These are phyloP conservation scores for Blastomyces gilchristii DNA, from an alignment of 2,329 filamentous ascomycete species.

Conservation along the genomic window DNA sequence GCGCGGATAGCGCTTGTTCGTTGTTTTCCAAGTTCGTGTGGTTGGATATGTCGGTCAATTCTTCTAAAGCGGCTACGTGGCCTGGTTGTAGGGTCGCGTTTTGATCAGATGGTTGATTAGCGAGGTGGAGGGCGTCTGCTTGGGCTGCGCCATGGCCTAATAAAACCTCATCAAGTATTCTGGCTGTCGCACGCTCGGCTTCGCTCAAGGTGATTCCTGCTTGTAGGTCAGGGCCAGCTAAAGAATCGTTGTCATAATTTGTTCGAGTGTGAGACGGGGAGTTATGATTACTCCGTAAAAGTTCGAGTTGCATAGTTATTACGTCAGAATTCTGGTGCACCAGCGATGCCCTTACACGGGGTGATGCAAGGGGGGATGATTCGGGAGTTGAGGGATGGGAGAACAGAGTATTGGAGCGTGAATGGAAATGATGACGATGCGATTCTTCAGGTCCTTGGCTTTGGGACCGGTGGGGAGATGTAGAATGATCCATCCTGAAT, in stretches of 20 bases:
- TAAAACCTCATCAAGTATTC: conserved; percentile 29
- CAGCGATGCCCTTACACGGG: conserved; percentile 34
- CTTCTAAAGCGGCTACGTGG: background rate
- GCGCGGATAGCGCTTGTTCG: background rate
- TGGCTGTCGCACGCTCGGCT: conserved; percentile 20
- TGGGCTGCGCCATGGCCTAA: conserved; percentile 15
- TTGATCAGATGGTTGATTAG: background rate
- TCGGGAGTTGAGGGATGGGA: conserved; percentile 32
- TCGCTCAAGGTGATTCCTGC: conserved; percentile 20
- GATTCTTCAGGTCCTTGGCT: background rate
- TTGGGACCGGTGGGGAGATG: background rate
- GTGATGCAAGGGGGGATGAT: conserved; percentile 33
- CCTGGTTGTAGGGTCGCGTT: background rate
- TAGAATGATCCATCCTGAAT: conserved; percentile 11
- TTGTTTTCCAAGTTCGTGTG: background rate
- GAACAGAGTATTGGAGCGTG: conserved; percentile 32
- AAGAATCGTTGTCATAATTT: background rate
- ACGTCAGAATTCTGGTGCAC: conserved; percentile 36
- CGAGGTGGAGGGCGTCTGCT: background rate
- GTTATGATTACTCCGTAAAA: conserved; percentile 27
- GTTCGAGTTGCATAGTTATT: conserved; percentile 37
- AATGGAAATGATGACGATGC: conserved; percentile 19
- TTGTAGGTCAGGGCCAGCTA: conserved; percentile 8
- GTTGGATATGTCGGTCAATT: background rate
- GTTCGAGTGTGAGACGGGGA: conserved; percentile 17